Base-by-base conservation (phyloP, 2,329 filamentous ascomycete species). In the Rosellinia necatrix region DNA sequence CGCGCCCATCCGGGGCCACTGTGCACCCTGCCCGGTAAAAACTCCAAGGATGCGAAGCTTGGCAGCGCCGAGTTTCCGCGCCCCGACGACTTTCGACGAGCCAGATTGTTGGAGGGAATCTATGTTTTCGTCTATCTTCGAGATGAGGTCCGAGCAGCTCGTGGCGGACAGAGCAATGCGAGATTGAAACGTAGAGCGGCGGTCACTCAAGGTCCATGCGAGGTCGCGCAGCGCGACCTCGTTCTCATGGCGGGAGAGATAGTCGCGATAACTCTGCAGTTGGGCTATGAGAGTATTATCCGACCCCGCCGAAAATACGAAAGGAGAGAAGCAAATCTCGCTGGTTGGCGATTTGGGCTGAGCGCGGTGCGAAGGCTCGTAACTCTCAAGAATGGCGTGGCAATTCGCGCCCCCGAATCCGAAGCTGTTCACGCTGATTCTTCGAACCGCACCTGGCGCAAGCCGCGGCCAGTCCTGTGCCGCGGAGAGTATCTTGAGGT, bases 401-500 rank as follows among this genome's bases (percentile, higher is more conserved):
- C 30, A 22, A 13, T 54, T 57, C 5, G 38, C 9, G 38, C 38
- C 38, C 4, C 38, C 38, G 22, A 49, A 57, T 2, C 54, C 54
- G 35, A 57, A 57, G 4, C 29, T 46, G 49, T 69, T 69, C 17
- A 68, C 62, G 43, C 67, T 69, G 3, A 59, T 62, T 15, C 64
- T 46, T 4, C 63, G 53, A 63, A 0, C 49, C 17, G 4, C 2
- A 3, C 22, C 25, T 8, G 17, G 13, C 4, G 13, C 12, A 4
- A 32, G 2, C 27, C 13, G 3, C 3, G 41, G 41, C 41, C 41
- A 44, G 65, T 53, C 17, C 49, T 15, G 4, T 50, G 22, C 35
- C 44, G 44, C 19, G 13, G 8, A 2, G 3, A 12, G 29, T 7
- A 42, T 30, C 4, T 29, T 12, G 15, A 51, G 27, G 15, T 35